Conservation (phyloP, 345 rosid species). For the Syzygium aqueum region DNA sequence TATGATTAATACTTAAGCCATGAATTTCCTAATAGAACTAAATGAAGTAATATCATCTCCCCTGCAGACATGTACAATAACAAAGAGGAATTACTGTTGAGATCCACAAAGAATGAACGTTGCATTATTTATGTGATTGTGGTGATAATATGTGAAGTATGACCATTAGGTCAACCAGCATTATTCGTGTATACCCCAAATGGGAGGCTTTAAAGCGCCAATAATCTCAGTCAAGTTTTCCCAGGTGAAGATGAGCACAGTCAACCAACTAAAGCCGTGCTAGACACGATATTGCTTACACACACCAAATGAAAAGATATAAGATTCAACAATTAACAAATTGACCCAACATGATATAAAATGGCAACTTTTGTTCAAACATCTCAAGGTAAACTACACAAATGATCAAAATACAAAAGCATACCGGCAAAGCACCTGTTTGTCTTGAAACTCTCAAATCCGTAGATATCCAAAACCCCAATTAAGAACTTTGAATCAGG, state of each 20-base stretch:
- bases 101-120: neutral
- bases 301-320: neutral
- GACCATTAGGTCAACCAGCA: neutral
- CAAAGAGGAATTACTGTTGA: neutral
- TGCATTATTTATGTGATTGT: neutral
- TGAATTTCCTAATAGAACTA: neutral
- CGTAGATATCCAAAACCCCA: constrained; percentile 97
- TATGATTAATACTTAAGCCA: neutral
- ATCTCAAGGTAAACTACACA: constrained; percentile 3
- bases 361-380: neutral
- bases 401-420: constrained; percentile 57
- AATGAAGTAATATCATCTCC: neutral
- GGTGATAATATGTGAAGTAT: neutral
- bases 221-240: neutral
- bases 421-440: constrained; percentile 99
- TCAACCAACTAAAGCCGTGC: neutral
- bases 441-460: constrained; percentile 99
- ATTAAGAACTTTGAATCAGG: constrained; percentile 65
- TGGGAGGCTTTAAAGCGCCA: neutral
- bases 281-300: neutral
- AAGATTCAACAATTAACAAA: neutral
- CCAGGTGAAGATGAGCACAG: neutral
- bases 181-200: neutral
- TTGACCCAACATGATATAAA: neutral
- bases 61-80: neutral